Evolutionary conservation across 1,139 yeast genomes (phyloP), one percentile per base, ranked within the genome.

Genomic region (Candida glucosophila): DNA sequence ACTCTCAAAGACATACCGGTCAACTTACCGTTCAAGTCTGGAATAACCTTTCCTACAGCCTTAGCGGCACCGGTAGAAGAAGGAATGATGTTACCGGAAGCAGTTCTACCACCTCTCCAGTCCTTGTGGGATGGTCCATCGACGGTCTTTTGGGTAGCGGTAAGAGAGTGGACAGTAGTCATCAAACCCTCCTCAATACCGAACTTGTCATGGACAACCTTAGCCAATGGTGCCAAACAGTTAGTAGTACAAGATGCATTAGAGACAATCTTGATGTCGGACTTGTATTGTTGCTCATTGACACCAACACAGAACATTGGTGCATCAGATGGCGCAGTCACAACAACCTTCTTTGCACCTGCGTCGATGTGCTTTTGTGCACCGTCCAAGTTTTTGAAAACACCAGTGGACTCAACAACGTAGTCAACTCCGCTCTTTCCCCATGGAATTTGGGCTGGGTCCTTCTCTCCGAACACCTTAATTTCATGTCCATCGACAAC

Each of bases 51-150:
- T 60, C 90, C 92, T 49, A 80, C 92, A 47, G 90, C 90, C 75
- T 80, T 80, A 55, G 93, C 93, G 53, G 92, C 92, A 73, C 92
- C 92, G 43, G 92, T 80, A 44, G 90, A 78, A 27, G 90, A 80
- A 57, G 92, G 92, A 51, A 80, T 80, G 58, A 80, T 78, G 81
- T 80, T 80, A 57, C 81, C 88, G 36, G 86, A 75, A 55, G 92
- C 92, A 52, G 92, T 77, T 67, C 92, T 77, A 61, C 92, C 92
- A 59, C 92, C 92, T 73, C 92, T 76, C 92, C 92, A 81, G 74
- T 81, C 92, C 76, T 80, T 80, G 73, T 76, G 79, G 59, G 90
- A 79, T 53, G 92, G 88, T 65, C 92, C 92, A 55, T 80, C 92
- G 44, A 80, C 92, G 40, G 88, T 77, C 77, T 80, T 80, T 66